Conservation (phyloP, 129 eudicot genomes). For the Deinandra increscens region DNA sequence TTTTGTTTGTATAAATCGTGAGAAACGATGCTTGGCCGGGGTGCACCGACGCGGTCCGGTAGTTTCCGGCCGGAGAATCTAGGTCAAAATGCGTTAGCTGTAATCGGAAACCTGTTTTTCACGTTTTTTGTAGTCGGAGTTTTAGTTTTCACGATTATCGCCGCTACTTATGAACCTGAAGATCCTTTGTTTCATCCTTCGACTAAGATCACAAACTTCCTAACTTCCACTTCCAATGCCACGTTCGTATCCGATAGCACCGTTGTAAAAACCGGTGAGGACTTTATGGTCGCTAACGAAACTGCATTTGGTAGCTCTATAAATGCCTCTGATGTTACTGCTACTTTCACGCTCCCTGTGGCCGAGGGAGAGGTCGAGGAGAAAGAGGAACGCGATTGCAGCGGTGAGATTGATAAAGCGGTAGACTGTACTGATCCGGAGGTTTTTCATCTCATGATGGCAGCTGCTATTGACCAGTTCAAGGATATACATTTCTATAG, state of each 20-base stretch:
- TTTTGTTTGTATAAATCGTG: constrained; percentile 2
- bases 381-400: constrained; percentile 42
- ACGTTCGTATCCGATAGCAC: constrained; percentile 63
- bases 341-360: not conserved
- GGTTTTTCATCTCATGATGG: constrained; percentile 84
- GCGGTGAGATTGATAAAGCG: constrained; percentile 54
- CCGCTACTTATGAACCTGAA: constrained; percentile 85
- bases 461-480: constrained; percentile 68
- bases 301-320: constrained; percentile 49
- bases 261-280: constrained; percentile 88
- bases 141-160: constrained; percentile 71
- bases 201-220: constrained; percentile 60
- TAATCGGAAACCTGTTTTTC: constrained; percentile 74
- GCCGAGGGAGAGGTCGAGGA: constrained; percentile 22
- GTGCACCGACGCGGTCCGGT: constrained; percentile 48
- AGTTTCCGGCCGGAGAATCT: constrained; percentile 71
- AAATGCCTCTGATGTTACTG: constrained; percentile 52
- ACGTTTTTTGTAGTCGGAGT: constrained; percentile 67
- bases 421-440: constrained; percentile 81
- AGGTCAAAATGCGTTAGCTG: constrained; percentile 71
- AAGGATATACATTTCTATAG: constrained; percentile 79
- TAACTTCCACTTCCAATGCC: constrained; percentile 72
- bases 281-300: constrained; percentile 56
- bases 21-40: constrained; percentile 57
- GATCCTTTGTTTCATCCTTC: constrained; percentile 78